Evolutionary conservation across 2,329 filamentous ascomycete species (phyloP).

Genomic region (Pseudogymnoascus sp.): DNA sequence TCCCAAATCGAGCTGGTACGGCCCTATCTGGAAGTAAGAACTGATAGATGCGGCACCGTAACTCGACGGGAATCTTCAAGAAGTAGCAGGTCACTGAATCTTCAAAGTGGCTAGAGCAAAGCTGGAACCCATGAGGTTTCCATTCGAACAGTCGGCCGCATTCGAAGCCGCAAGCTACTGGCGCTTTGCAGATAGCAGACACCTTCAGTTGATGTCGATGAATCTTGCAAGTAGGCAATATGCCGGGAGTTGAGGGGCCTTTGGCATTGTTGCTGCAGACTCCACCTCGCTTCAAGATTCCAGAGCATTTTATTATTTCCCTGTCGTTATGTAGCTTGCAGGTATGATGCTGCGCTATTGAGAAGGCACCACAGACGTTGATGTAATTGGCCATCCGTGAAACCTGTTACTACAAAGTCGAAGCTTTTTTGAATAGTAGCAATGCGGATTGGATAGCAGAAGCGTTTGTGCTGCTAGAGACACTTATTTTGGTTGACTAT

Average conservation of each 20-base stretch:
- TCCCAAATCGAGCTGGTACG: slow-evolving; percentile 14
- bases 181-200: slow-evolving; percentile 12
- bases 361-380: background rate
- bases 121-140: slow-evolving; percentile 15
- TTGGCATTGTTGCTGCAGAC: slow-evolving; percentile 13
- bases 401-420: background rate
- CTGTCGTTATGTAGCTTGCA: slow-evolving; percentile 12
- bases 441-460: background rate
- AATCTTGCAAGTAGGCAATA: slow-evolving; percentile 15
- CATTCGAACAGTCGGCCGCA: slow-evolving; percentile 16
- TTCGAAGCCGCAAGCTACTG: slow-evolving; percentile 15
- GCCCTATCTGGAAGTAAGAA: slow-evolving; percentile 13
- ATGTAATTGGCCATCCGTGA: slow-evolving; percentile 25
- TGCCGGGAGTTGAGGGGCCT: background rate
- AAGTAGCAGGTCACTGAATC: slow-evolving; percentile 14
- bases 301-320: slow-evolving; percentile 11
- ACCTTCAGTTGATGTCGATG: slow-evolving; percentile 13
- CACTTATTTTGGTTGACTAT: too few relatives aligned
- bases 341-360: slow-evolving; percentile 5
- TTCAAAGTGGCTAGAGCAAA: slow-evolving; percentile 14
- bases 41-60: slow-evolving; percentile 16
- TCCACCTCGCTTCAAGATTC: slow-evolving; percentile 13
- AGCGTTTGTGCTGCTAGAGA: background rate
- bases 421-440: background rate
- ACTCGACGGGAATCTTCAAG: slow-evolving; percentile 16